Base-by-base conservation (phyloP, 2,329 filamentous ascomycete genomes). In the Xylaria polymorpha region DNA sequence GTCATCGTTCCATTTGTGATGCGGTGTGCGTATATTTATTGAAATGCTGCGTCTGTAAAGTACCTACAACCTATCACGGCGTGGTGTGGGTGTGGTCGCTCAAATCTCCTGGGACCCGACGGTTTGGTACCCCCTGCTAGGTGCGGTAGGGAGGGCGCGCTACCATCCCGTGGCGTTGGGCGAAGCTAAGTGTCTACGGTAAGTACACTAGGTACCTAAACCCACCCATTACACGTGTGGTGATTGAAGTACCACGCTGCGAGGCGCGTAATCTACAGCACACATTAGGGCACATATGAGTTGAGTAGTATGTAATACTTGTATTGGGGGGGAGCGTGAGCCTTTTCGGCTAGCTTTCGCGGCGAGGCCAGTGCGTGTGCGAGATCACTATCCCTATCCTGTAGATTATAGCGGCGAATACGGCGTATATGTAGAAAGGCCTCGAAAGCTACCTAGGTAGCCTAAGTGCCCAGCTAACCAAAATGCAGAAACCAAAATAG, bases 1-100 rank as follows among this genome's bases (percentile, higher is more conserved):
- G 44, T 37, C 50, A 46, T 64, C 32, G 37, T 22, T 41, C 15
- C 20, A 48, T 66, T 59, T 32, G 46, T 7, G 9, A 63, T 65
- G 60, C 55, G 14, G 57, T 48, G 43, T 64, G 41, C 56, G 64
- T 65, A 62, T 64, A 50, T 56, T 15, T 39, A 56, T 32, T 35
- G 50, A 14, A 10, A n/a, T 53, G 15, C 25, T 32, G 25, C 25
- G 50, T 35, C 25, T 51, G 25, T 15, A 14, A 50, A 20, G 25
- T 32, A 18, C 48, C 25, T 51, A 29, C 15, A 32, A 8, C 48
- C 25, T 51, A 32, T n/a, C 18, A 32, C 48, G 15, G 25, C 1
- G 14, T 29, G 25, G 25, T 29, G 48, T 51, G 48, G 20, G 46
- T 50, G 22, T 53, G 22, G 46, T 50, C 12, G 22, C 22, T 50